Evolutionary conservation across 1,139 yeast species (phyloP), one percentile per base, ranked within the genome.

Genomic region (Scheffersomyces stambukii): DNA sequence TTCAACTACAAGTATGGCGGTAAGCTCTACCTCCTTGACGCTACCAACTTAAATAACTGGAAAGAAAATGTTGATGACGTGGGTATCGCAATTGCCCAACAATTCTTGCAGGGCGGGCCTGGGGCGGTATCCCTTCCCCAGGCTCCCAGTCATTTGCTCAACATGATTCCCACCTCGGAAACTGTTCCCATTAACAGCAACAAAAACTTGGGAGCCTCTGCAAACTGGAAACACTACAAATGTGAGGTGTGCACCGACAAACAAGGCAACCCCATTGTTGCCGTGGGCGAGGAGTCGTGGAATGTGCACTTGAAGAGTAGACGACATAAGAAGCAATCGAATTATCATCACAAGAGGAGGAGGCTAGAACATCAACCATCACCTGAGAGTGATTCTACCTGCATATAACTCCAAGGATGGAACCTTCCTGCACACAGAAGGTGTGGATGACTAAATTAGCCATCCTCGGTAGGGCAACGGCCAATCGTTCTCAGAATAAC

Each of bases 251-350:
- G 98, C 49, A 58, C 56, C n/a, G 79, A 75, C 41, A 59, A 63
- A 21, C 60, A 67, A 3, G 80, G 79, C 3, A 59, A 71, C 5
- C 70, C 74, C 0, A 54, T 82, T 13, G 70, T 84, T 1, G 70
- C 84, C 1, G 78, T 91, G 6, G 97, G 96, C 0, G 77, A 77
- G 28, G 73, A 70, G 4, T 81, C 72, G 29, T 86, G 88, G 81
- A 54, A 69, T 4, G 64, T 70, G 3, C 98, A 91, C 52, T 35
- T 77, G 26, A 59, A 62, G 15, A 80, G 96, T 36, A 64, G 77
- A 36, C 67, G 83, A 33, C 96, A 86, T 40, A 58, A 46, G 38
- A 48, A 50, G 28, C n/a, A n/a, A n/a, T n/a, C n/a, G n/a, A n/a
- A n/a, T n/a, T n/a, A n/a, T n/a, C n/a, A n/a, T n/a, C n/a, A n/a